These are phyloP conservation scores for Ascobolus immersus DNA, from an alignment of 495 filamentous ascomycete genomes.

Conservation along the genomic window DNA sequence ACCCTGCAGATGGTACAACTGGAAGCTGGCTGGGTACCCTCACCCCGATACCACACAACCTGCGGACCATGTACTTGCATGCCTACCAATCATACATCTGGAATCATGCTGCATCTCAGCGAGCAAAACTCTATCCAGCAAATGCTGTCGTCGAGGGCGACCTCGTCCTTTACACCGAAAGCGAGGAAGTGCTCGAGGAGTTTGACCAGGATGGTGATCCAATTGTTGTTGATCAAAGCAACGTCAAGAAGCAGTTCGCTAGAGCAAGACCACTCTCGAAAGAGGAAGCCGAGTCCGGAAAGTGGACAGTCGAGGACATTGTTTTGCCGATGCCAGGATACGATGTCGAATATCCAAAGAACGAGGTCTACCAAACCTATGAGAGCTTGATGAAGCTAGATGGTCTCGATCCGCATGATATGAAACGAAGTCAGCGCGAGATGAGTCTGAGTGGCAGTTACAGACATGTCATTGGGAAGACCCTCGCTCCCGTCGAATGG, in stretches of 20 bases:
- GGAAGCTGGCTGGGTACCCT: conserved; percentile 58
- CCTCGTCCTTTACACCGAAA: conserved; percentile 37
- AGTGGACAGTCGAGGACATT: conserved; percentile 63
- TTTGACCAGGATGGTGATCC: conserved; percentile 47
- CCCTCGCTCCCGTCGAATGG: conserved; percentile 24
- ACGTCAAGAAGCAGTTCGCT: conserved; percentile 33
- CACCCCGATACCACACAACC: conserved; percentile 43
- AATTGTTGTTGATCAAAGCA: conserved; percentile 20
- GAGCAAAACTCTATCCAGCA: conserved; percentile 38
- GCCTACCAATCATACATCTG: conserved; percentile 87
- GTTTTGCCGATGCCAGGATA: conserved; percentile 88
- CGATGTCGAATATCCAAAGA: conserved; percentile 64
- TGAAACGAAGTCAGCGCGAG: conserved; percentile 67
- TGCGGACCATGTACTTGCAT: conserved; percentile 84
- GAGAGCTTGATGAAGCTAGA: conserved; percentile 56
- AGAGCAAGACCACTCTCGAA: conserved; percentile 51
- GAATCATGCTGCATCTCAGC: conserved; percentile 58
- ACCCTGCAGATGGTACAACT: too few species aligned
- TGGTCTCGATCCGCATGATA: conserved; percentile 61
- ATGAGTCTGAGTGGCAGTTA: conserved; percentile 74
- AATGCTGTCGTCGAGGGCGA: conserved; percentile 56
- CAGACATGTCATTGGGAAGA: conserved; percentile 50
- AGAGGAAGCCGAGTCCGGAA: conserved; percentile 52
- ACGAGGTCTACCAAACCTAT: conserved; percentile 62
- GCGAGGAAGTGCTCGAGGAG: conserved; percentile 13